These are phyloP conservation scores for Cyberlindnera sargentensis DNA, from an alignment of 805 yeast genomes.

Conservation along the genomic window DNA sequence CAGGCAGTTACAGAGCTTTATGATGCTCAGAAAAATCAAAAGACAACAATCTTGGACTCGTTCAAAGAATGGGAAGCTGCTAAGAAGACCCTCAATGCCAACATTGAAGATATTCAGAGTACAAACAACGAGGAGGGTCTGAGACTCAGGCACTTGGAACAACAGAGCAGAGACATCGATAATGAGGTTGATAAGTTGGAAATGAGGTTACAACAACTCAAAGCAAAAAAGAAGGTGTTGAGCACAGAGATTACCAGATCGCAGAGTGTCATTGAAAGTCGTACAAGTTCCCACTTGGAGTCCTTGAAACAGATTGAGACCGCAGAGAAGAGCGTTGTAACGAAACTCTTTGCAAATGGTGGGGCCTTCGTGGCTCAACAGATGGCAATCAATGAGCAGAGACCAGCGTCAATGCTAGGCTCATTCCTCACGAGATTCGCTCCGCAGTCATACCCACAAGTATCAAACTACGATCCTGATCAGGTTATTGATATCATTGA, in stretches of 20 bases:
- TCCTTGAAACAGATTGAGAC: slow-evolving; percentile 32
- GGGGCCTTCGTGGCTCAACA: slow-evolving; percentile 11
- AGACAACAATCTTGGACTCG: slow-evolving; percentile 19
- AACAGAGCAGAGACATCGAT: slow-evolving; percentile 27
- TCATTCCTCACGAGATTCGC: slow-evolving; percentile 13
- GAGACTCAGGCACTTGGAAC: slow-evolving; percentile 29
- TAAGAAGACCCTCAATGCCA: slow-evolving; percentile 26
- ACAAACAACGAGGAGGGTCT: slow-evolving; percentile 32
- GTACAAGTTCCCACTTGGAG: slow-evolving; percentile 35
- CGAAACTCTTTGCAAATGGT: slow-evolving; percentile 22
- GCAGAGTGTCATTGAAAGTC: slow-evolving; percentile 41
- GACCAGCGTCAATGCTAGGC: slow-evolving; percentile 7
- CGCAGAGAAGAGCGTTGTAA: slow-evolving; percentile 31
- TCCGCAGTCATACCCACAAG: slow-evolving; percentile 6
- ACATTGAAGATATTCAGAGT: slow-evolving; percentile 33
- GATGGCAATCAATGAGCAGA: background rate
- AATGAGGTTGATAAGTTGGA: slow-evolving; percentile 32
- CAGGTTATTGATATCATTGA: slow-evolving; percentile 15
- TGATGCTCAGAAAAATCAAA: slow-evolving; percentile 25
- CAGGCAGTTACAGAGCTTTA: slow-evolving; percentile 37
- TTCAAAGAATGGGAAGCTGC: slow-evolving; percentile 35
- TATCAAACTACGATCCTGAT: slow-evolving; percentile 1
- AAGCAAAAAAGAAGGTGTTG: slow-evolving; percentile 27
- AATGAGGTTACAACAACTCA: slow-evolving; percentile 25
- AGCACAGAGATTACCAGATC: slow-evolving; percentile 35